phyloP scores from a whole-genome alignment of 352 stramenopile species.

The Phytophthora crassamura region DNA sequence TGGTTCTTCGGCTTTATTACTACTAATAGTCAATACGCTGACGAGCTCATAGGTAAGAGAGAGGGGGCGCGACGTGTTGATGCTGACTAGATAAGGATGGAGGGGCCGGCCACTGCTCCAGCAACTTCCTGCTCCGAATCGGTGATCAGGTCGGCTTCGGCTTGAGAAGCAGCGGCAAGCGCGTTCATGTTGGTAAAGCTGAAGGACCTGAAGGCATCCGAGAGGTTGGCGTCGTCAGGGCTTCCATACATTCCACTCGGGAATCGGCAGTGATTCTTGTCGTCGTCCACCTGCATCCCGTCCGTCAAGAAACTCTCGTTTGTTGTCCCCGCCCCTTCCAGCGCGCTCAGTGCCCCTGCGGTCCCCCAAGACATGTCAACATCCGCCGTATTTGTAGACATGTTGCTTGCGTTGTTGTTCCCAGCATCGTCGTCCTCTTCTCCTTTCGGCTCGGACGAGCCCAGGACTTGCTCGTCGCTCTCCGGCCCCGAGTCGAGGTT shows the following conservation, averaged over 20 bases:
- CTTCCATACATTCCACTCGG: conserved; percentile 75
- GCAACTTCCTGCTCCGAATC: conserved; percentile 51
- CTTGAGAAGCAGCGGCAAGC: conserved; percentile 73
- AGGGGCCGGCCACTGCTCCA: conserved; percentile 51
- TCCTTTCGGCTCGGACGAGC: conserved; percentile 20
- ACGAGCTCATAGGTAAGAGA: conserved; percentile 22
- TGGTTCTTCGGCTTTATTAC: conserved; percentile 28
- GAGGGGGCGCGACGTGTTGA: no score
- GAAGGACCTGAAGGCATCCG: conserved; percentile 77
- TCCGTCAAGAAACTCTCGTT: conserved; percentile 9
- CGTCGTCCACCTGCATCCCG: conserved; percentile 33
- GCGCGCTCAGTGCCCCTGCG: conserved; percentile 6
- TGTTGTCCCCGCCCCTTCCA: conserved; percentile 8
- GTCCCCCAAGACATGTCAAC: conserved; percentile 35
- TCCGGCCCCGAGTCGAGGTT: conserved; percentile 37
- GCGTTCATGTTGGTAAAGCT: conserved; percentile 91
- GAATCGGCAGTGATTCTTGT: conserved; percentile 56
- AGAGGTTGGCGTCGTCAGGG: conserved; percentile 42
- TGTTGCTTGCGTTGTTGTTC: conserved; percentile 21
- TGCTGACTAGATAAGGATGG: conserved; percentile 87
- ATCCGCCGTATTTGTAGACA: conserved; percentile 17
- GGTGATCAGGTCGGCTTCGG: conserved; percentile 71
- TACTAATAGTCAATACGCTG: conserved; percentile 39
- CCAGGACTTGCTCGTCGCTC: conserved; percentile 25
- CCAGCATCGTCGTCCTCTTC: conserved; percentile 10